Evolutionary conservation across 371 early-diverging fungal species (phyloP).

Genomic region (Mucor racemosus): DNA sequence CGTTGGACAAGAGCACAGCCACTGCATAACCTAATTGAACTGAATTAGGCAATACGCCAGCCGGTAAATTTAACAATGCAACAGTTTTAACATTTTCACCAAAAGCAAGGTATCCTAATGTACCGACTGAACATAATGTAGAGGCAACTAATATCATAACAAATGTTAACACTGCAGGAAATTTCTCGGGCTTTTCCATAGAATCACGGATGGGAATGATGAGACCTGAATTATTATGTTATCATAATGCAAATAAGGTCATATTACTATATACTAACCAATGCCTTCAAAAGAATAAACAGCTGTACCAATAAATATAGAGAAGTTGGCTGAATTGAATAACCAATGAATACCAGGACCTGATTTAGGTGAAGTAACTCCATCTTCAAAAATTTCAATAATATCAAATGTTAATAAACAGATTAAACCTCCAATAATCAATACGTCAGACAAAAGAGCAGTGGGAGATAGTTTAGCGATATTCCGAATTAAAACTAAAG

Average conservation of each 20-base stretch:
- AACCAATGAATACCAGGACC: constrained; percentile 50
- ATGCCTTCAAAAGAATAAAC: constrained; percentile 94
- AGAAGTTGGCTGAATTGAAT: constrained; percentile 61
- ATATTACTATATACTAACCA: constrained; percentile 21
- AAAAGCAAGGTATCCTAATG: constrained; percentile 84
- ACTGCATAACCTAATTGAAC: constrained; percentile 86
- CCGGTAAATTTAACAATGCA: constrained; percentile 82
- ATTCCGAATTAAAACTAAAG: constrained; percentile 85
- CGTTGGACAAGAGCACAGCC: constrained; percentile 88
- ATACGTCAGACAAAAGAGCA: constrained; percentile 85
- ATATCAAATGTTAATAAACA: constrained; percentile 39
- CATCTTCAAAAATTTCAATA: constrained; percentile 36
- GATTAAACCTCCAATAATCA: constrained; percentile 82
- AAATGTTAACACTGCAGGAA: constrained; percentile 71
- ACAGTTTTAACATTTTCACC: constrained; percentile 85
- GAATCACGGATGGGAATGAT: constrained; percentile 90
- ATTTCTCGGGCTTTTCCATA: constrained; percentile 84
- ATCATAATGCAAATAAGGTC: too few relatives aligned
- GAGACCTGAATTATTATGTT: constrained; percentile 55
- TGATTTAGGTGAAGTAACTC: constrained; percentile 20
- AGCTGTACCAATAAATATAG: constrained; percentile 91
- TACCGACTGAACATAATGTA: constrained; percentile 77
- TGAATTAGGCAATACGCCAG: constrained; percentile 51
- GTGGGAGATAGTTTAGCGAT: constrained; percentile 85
- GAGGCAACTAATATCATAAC: constrained; percentile 74